Evolutionary conservation across 805 yeast species (phyloP).

Genomic region (Yarrowia sp.): DNA sequence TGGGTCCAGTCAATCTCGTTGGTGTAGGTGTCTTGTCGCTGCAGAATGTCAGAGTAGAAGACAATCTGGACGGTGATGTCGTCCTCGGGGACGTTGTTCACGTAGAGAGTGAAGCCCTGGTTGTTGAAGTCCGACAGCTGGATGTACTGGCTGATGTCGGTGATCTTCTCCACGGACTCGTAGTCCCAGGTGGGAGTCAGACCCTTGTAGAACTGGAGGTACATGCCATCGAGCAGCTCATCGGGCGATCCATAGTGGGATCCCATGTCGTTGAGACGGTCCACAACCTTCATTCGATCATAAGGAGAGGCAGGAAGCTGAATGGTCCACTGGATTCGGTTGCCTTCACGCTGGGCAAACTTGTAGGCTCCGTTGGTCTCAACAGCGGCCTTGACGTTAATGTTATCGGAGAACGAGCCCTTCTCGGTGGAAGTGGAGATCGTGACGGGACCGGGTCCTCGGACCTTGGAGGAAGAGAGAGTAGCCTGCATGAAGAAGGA

Average conservation of each 20-base stretch:
- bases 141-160: constrained; percentile 2
- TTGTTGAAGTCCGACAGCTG: constrained; percentile 3
- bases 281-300: constrained; percentile 27
- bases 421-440: background rate
- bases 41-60: constrained; percentile 4
- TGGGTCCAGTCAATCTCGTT: constrained; percentile 5
- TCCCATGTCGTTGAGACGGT: background rate
- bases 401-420: background rate
- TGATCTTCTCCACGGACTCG: background rate
- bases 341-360: constrained; percentile 22
- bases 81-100: background rate
- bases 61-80: constrained; percentile 10
- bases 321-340: constrained; percentile 29
- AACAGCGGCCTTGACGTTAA: constrained; percentile 9
- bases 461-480: background rate
- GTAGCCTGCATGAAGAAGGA: constrained; percentile 13
- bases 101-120: constrained; percentile 14
- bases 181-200: constrained; percentile 21
- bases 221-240: constrained; percentile 3
- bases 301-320: constrained; percentile 31
- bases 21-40: constrained; percentile 1
- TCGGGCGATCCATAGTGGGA: constrained; percentile 4
- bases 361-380: constrained; percentile 4
- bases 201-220: constrained; percentile 12
- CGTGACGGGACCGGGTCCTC: background rate